Percentiles rank a stretch among this genome's conserved stretches.
phyloP scores from a whole-genome alignment of 1,284 basidiomycete species.

The Irpex sp. region DNA sequence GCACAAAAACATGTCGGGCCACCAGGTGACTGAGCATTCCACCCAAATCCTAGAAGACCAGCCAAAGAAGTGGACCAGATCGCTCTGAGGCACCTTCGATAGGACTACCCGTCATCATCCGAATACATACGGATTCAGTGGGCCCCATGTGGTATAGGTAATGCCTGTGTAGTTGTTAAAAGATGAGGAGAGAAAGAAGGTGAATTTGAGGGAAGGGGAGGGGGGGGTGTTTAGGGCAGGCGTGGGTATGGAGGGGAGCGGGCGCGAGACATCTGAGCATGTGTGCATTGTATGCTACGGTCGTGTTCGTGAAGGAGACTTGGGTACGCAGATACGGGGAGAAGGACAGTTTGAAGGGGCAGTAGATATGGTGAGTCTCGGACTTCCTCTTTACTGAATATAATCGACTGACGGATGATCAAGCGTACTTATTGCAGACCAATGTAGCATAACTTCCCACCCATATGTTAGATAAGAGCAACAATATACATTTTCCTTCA shows the following conservation, averaged over 20 bases:
- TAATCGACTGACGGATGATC: no score
- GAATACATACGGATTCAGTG: slow-evolving; percentile 15
- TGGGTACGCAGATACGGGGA: no score
- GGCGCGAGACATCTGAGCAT: no score
- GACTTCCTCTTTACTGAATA: rapidly evolving
- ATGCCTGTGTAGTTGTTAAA: slow-evolving; percentile 62
- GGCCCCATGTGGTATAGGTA: slow-evolving; percentile 53
- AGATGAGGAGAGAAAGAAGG: slow-evolving; percentile 36
- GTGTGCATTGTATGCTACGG: no score
- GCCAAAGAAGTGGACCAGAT: slow-evolving; percentile 59
- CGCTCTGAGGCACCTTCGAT: slow-evolving; percentile 56
- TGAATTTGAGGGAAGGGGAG: slow-evolving; percentile 8
- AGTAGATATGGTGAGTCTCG: no score
- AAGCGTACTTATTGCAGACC: no score
- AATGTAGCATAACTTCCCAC: no score
- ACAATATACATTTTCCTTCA: no score
- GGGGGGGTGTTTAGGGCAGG: slow-evolving; percentile 41
- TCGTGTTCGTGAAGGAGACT: no score
- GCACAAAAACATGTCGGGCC: slow-evolving; percentile 41
- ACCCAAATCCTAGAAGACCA: slow-evolving; percentile 41
- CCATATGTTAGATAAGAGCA: no score
- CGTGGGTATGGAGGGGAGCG: no score
- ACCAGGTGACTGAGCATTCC: slow-evolving; percentile 62
- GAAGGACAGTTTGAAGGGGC: no score
- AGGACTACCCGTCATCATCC: slow-evolving; percentile 34